These are phyloP conservation scores for Hygrocybe punicea DNA, from an alignment of 768 basidiomycete genomes.

Conservation along the genomic window DNA sequence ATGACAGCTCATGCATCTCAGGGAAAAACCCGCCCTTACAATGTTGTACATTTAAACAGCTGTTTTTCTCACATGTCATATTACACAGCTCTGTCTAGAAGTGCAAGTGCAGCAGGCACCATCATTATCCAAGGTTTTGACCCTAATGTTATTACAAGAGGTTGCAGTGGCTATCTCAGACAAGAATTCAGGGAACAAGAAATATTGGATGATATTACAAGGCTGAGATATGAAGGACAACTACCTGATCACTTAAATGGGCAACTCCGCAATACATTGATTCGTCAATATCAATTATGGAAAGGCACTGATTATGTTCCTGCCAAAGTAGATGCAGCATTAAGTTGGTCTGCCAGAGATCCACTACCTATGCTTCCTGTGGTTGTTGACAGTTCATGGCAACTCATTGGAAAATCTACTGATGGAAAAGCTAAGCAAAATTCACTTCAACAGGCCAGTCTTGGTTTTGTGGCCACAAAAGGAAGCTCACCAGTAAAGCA, in stretches of 20 bases:
- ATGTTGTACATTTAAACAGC: slow-evolving; percentile 28
- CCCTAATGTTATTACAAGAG: slow-evolving; percentile 21
- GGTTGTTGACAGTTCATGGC: neutral
- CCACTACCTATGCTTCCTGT: slow-evolving; percentile 7
- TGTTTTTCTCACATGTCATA: neutral
- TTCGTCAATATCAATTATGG: slow-evolving; percentile 1
- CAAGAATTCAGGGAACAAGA: slow-evolving; percentile 14
- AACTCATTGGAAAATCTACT: slow-evolving; percentile 2
- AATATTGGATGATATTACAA: slow-evolving; percentile 38
- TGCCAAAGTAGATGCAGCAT: slow-evolving; percentile 8
- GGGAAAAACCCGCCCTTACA: slow-evolving; percentile 24
- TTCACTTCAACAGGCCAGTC: neutral
- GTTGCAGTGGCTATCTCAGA: slow-evolving; percentile 20
- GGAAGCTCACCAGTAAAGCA: neutral
- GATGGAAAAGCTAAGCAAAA: neutral
- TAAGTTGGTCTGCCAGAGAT: slow-evolving; percentile 16
- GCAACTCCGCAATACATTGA: slow-evolving; percentile 11
- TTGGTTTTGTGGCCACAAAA: slow-evolving; percentile 10
- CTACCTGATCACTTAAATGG: slow-evolving; percentile 13
- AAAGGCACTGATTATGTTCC: slow-evolving; percentile 21
- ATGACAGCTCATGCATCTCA: slow-evolving; percentile 31
- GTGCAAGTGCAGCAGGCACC: slow-evolving; percentile 17
- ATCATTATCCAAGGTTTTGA: slow-evolving; percentile 30
- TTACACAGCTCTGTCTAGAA: too few relatives aligned
- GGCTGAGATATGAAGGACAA: slow-evolving; percentile 18